Evolutionary conservation across 2,329 filamentous ascomycete genomes (phyloP), one percentile per base, ranked within the genome.

Genomic region (Aspergillus brunneoviolaceus): DNA sequence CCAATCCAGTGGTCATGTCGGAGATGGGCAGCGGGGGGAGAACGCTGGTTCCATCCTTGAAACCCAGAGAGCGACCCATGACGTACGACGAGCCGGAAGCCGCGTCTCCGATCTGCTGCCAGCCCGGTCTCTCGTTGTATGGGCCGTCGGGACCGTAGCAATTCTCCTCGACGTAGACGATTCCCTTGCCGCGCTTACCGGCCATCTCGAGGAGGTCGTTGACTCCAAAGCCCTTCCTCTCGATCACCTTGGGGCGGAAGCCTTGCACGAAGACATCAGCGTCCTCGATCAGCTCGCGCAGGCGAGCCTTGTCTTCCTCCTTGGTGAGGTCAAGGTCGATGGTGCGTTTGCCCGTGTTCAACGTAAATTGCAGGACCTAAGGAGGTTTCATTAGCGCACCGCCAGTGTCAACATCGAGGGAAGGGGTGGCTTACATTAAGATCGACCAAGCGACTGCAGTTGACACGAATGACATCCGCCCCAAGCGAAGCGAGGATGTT

Each of bases 221-320:
- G 3, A 78, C 69, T 0, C 79, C 67, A 5, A 70, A 63, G 1
- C 69, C 67, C 55, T 65, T 70, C 9, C 66, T 53, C 1, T 60
- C 64, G 51, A 85, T 72, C 10, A 76, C 73, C 6, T 76, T 77
- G 9, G 77, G 75, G 9, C 83, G 75, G 73, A 81, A 86, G 27
- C 84, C 83, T 60, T 84, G 80, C 23, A 85, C 69, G 59, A 85
- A 80, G 39, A 85, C 78, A 65, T 86, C 84, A 2, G 79, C 82
- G 2, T 81, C 80, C 5, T 68, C 66, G 12, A 85, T 66, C 1
- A 85, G 75, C 5, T 75, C 70, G 2, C 73, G 68, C 0, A 84
- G 68, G 9, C 77, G 72, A 1, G 67, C 66, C 59, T 74, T 76
- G 51, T 81, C 81, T 1, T 72, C 68, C 1, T 74, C 64, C 3